A percentile compares a stretch with the other conserved stretches of the same genome.
These are phyloP conservation scores for Epicoccum nigrum DNA, from an alignment of 2,329 filamentous ascomycete genomes.

Conservation along the genomic window DNA sequence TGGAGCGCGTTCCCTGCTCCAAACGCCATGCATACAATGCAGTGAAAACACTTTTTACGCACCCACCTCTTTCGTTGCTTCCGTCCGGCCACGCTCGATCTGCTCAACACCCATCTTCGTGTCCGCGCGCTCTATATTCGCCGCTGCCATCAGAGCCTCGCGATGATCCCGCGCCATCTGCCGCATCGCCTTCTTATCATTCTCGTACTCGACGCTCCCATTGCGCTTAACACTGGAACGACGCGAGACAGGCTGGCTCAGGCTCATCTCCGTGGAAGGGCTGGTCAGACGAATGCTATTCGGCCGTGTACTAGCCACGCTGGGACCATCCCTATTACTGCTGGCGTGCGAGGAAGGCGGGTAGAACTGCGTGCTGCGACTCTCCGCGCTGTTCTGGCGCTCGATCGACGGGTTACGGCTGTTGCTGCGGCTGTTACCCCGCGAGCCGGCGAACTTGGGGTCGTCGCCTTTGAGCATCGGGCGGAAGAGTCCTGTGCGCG, in stretches of 20 bases:
- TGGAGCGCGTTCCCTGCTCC: no score
- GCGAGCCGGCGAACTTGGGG: slow-evolving; percentile 39
- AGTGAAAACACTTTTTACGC: no score
- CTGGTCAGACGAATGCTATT: slow-evolving; percentile 36
- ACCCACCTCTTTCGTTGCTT: no score
- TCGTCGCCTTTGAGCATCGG: slow-evolving; percentile 49
- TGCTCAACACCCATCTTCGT: slow-evolving; percentile 22
- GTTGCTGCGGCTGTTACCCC: slow-evolving; percentile 25
- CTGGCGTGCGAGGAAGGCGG: slow-evolving; percentile 21
- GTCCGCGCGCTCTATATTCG: slow-evolving; percentile 3
- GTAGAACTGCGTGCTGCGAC: slow-evolving; percentile 36
- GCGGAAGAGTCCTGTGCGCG: slow-evolving; percentile 46
- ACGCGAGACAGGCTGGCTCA: slow-evolving; percentile 33
- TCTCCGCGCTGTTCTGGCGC: slow-evolving; percentile 37
- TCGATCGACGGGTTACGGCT: slow-evolving; percentile 33
- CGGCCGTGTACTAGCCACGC: slow-evolving; percentile 34
- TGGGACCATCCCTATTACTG: slow-evolving; percentile 35
- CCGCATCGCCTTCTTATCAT: slow-evolving; percentile 35
- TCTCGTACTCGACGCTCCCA: slow-evolving; percentile 35
- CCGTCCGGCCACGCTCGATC: slow-evolving; percentile 22
- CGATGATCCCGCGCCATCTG: slow-evolving; percentile 38
- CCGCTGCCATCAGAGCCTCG: slow-evolving; percentile 26
- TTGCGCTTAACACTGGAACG: slow-evolving; percentile 37
- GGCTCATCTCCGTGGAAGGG: slow-evolving; percentile 28
- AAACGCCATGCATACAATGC: no score